Conservation (phyloP, 306 rosid genomes). For the Comarum palustre region DNA sequence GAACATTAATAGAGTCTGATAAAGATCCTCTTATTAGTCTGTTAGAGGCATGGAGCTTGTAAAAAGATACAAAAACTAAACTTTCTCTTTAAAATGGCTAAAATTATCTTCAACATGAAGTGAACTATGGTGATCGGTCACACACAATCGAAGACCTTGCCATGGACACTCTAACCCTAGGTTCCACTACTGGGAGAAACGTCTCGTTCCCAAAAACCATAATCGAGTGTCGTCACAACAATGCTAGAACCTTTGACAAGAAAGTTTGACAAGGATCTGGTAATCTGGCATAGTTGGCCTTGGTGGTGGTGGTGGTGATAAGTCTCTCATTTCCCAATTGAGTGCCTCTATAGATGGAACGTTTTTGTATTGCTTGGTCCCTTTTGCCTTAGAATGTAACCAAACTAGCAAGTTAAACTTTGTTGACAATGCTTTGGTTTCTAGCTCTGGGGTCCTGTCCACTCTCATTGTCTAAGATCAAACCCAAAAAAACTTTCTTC, state of each 20-base stretch:
- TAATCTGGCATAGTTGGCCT: slow-evolving; percentile 59
- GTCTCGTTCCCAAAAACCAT: slow-evolving; percentile 24
- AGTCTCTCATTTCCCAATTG: slow-evolving; percentile 42
- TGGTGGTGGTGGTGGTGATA: slow-evolving; percentile 35
- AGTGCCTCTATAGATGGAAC: slow-evolving; percentile 24
- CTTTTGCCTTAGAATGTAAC: neutral
- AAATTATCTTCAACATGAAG: slow-evolving; percentile 17
- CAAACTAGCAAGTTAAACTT: slow-evolving; percentile 23
- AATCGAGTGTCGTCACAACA: slow-evolving; percentile 48
- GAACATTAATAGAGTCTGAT: no score
- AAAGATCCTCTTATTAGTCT: no score
- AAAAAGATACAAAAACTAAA: no score
- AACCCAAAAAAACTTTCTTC: slow-evolving; percentile 17
- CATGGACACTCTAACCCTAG: slow-evolving; percentile 41
- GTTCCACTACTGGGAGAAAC: slow-evolving; percentile 6
- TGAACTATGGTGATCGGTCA: slow-evolving; percentile 30
- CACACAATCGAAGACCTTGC: slow-evolving; percentile 34
- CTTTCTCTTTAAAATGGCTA: no score
- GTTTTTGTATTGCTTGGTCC: slow-evolving; percentile 56
- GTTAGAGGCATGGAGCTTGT: no score
- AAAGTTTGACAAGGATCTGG: no score
- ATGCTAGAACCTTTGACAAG: neutral
- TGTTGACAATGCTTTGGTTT: slow-evolving; percentile 28
- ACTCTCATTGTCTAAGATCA: slow-evolving; percentile 15
- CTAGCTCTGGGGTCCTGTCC: slow-evolving; percentile 21